phyloP scores from a whole-genome alignment of 148 eudicot species.

The Cornus florida region DNA sequence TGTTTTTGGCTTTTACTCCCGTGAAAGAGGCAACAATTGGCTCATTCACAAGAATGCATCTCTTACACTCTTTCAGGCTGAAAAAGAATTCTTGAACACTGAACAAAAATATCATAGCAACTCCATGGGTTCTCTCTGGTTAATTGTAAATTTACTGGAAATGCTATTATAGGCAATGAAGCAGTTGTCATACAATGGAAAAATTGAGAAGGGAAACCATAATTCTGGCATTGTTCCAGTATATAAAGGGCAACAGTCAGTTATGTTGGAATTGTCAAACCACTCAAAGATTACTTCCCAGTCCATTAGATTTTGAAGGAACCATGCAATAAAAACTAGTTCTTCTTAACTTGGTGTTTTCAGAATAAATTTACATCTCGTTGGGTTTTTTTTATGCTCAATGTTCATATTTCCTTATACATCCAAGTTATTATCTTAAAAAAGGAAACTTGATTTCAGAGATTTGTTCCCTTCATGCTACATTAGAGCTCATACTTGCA shows the following conservation, averaged over 20 bases:
- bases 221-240: neutral
- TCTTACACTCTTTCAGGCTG: neutral
- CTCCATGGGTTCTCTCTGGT: neutral
- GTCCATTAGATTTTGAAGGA: too few species aligned
- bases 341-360: neutral
- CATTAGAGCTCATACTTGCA: too few species aligned
- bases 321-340: neutral
- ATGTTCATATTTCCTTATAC: neutral
- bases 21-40: neutral
- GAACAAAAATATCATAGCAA: constrained; percentile 1
- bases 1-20: neutral
- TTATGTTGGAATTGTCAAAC: too few species aligned
- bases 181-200: constrained; percentile 2
- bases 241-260: too few species aligned
- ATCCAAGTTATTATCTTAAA: neutral
- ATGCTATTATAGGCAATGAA: neutral
- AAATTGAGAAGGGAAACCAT: neutral
- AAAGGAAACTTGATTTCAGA: neutral
- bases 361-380: neutral
- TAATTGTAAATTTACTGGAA: neutral
- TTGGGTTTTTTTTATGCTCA: too few species aligned
- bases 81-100: neutral
- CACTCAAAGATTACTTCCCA: too few species aligned
- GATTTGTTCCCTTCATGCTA: too few species aligned
- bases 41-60: neutral